Evolutionary conservation across 306 rosid species (phyloP).

Genomic region (Citrullus colocynthis): DNA sequence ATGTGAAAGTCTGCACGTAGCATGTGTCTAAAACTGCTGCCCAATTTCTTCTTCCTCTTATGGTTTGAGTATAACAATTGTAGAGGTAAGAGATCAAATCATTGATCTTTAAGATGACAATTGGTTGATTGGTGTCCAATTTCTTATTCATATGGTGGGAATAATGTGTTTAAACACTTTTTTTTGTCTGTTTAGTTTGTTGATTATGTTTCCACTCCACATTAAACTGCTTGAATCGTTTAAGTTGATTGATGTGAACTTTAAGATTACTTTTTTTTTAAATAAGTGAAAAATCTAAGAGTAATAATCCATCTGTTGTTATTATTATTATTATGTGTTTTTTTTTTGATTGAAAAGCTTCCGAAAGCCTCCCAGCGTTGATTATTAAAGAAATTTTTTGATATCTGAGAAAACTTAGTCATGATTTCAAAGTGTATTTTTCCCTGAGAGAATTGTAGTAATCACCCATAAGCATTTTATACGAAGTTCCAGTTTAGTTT

Average conservation of each 20-base stretch:
- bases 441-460: background rate
- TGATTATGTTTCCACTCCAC: too few species aligned
- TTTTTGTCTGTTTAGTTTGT: background rate
- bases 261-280: background rate
- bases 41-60: background rate
- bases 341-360: too few species aligned
- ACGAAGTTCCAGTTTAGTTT: too few species aligned
- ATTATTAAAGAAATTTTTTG: background rate
- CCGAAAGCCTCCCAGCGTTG: too few species aligned
- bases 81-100: too few species aligned
- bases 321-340: too few species aligned
- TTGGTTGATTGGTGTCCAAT: too few species aligned
- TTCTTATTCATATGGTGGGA: background rate
- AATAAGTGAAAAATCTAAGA: background rate
- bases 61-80: too few species aligned
- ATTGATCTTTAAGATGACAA: too few species aligned
- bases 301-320: background rate
- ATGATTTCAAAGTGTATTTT: too few species aligned
- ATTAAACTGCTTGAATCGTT: background rate
- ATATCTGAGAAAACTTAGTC: background rate
- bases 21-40: background rate
- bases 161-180: background rate
- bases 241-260: background rate
- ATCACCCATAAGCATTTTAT: too few species aligned
- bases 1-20: background rate